Percentiles rank a stretch among this genome's conserved stretches.
Evolutionary conservation across 1,284 basidiomycete species (phyloP).

Genomic region (Bjerkandera adusta): DNA sequence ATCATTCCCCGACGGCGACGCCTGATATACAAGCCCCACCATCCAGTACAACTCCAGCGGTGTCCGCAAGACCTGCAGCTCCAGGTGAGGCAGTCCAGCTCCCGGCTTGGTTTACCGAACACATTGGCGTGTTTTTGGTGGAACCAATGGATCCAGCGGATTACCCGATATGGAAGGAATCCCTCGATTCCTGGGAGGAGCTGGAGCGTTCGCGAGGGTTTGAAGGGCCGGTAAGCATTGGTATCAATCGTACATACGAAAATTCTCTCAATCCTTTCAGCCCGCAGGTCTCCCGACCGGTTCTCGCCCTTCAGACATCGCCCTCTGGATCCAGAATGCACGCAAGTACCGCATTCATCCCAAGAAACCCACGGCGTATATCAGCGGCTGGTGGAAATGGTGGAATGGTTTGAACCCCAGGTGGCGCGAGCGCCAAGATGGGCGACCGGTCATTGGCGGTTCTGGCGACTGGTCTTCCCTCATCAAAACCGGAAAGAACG

Average conservation of each 20-base stretch:
- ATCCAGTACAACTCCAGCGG: too few relatives aligned
- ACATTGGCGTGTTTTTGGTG: too few relatives aligned
- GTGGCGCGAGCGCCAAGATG: slow-evolving; percentile 2
- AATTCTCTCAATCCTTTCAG: background rate
- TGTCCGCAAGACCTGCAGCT: too few relatives aligned
- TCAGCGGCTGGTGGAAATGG: background rate
- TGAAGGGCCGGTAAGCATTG: background rate
- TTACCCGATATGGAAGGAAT: background rate
- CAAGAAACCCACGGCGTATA: background rate
- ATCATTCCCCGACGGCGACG: too few relatives aligned
- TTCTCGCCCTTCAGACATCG: background rate
- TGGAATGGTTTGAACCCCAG: slow-evolving; percentile 7
- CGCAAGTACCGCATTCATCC: background rate
- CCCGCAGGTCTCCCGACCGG: background rate
- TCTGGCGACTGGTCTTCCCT: slow-evolving; percentile 4
- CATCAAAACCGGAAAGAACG: slow-evolving; percentile 1
- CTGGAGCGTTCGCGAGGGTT: background rate
- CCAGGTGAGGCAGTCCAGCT: too few relatives aligned
- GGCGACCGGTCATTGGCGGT: slow-evolving; percentile 1
- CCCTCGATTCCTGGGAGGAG: background rate
- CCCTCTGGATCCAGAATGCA: slow-evolving; percentile 5
- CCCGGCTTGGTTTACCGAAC: too few relatives aligned
- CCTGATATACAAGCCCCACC: too few relatives aligned
- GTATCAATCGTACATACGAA: background rate
- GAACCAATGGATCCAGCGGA: background rate